Conservation (phyloP, 495 filamentous ascomycete genomes). For the Annulohypoxylon nitens region DNA sequence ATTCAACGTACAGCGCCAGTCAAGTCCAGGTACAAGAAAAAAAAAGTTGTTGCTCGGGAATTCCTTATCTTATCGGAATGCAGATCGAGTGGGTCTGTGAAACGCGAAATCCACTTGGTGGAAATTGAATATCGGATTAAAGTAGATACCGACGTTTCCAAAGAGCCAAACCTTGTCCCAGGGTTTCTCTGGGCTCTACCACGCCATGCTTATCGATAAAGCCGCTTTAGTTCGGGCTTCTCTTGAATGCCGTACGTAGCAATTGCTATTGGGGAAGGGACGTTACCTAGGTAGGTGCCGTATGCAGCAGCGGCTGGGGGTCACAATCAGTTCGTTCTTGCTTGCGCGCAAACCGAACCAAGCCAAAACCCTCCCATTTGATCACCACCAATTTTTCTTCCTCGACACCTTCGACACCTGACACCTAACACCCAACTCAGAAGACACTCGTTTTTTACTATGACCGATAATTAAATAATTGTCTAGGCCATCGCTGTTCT, state of each 20-base stretch:
- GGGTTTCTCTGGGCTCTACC: background rate
- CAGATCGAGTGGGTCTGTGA: conserved; percentile 5
- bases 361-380: conserved; percentile 41
- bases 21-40: conserved; percentile 21
- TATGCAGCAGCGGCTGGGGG: conserved; percentile 10
- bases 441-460: conserved; percentile 41
- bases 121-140: conserved; percentile 34
- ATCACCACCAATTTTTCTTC: conserved; percentile 38
- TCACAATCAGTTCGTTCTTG: conserved; percentile 25
- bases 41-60: conserved; percentile 27
- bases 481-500: conserved; percentile 4
- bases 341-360: conserved; percentile 44
- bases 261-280: conserved; percentile 10
- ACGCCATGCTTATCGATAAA: conserved; percentile 39
- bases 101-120: background rate
- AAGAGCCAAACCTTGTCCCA: background rate
- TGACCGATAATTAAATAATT: conserved; percentile 19
- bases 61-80: conserved; percentile 39
- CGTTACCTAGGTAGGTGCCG: conserved; percentile 21
- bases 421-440: conserved; percentile 41
- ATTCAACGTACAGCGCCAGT: background rate
- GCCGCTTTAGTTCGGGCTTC: conserved; percentile 30
- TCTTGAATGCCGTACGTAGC: conserved; percentile 26
- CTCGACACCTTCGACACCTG: conserved; percentile 38
- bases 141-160: conserved; percentile 7